phyloP scores from a whole-genome alignment of 1,284 basidiomycete genomes.

The Vanrija humicola region DNA sequence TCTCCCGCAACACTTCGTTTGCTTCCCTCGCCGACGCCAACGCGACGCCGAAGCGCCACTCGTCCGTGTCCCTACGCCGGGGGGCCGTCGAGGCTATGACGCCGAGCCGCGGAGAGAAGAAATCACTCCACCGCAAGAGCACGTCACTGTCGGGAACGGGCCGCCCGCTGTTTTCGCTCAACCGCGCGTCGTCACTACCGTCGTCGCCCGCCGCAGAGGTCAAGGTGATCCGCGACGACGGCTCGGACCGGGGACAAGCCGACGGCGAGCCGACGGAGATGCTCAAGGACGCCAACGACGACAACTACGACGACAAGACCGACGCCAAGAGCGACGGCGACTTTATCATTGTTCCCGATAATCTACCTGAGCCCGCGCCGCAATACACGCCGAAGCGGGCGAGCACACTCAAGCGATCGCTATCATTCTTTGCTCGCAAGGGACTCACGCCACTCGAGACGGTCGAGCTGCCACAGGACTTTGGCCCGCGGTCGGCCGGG shows the following conservation, averaged over 20 bases:
- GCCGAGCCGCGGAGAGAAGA: neutral
- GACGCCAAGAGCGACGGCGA: neutral
- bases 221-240: no score
- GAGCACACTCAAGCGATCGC: constrained; percentile 1
- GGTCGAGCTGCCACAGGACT: neutral
- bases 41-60: neutral
- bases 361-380: neutral
- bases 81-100: neutral
- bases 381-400: neutral
- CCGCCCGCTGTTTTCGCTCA: neutral
- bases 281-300: neutral
- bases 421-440: constrained; percentile 9
- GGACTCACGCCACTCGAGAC: neutral
- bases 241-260: neutral
- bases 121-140: neutral
- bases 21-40: constrained; percentile 5
- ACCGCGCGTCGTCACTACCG: neutral
- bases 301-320: neutral
- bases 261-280: neutral
- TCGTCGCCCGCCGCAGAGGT: neutral
- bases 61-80: constrained; percentile 2
- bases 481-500: no score
- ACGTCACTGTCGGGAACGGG: neutral
- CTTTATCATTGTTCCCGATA: constrained; percentile 1
- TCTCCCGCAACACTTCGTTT: constrained; percentile 12